A percentile compares a stretch with the other conserved stretches of the same genome.
These are phyloP conservation scores for Mycena epipterygia DNA, from an alignment of 768 basidiomycete genomes.

Conservation along the genomic window DNA sequence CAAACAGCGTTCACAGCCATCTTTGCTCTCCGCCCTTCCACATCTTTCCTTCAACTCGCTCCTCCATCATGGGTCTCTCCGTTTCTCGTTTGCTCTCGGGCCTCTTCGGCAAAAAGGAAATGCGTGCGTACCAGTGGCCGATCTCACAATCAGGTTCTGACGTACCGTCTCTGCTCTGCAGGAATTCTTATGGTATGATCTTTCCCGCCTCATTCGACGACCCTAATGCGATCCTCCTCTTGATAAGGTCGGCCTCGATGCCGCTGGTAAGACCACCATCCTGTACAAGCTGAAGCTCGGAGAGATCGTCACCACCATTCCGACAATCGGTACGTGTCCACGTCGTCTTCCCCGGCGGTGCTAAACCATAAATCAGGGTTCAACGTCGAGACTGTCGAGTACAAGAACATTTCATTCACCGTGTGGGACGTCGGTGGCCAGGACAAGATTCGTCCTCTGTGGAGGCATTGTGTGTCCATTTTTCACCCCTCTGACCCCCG, in stretches of 20 bases:
- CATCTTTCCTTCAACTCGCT: constrained; percentile 33
- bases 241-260: constrained; percentile 95
- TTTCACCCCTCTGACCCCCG: constrained; percentile 36
- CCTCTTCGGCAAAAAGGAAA: constrained; percentile 99
- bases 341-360: constrained; percentile 31
- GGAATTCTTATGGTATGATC: constrained; percentile 95
- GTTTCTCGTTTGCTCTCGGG: constrained; percentile 82
- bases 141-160: constrained; percentile 47
- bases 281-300: constrained; percentile 99
- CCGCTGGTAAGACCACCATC: constrained; percentile 98
- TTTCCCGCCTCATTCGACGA: constrained; percentile 38
- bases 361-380: constrained; percentile 74
- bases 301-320: constrained; percentile 99
- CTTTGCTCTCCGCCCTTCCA: constrained; percentile 11
- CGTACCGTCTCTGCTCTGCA: constrained; percentile 53
- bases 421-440: constrained; percentile 99
- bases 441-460: constrained; percentile 99
- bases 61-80: constrained; percentile 77
- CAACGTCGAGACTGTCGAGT: constrained; percentile 99
- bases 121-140: constrained; percentile 80
- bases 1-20: constrained; percentile 11
- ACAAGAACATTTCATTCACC: constrained; percentile 99
- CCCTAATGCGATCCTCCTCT: constrained; percentile 19
- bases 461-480: constrained; percentile 95
- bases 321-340: constrained; percentile 90